phyloP scores from a whole-genome alignment of 2,329 filamentous ascomycete genomes.

The Pseudogymnoascus sp. region DNA sequence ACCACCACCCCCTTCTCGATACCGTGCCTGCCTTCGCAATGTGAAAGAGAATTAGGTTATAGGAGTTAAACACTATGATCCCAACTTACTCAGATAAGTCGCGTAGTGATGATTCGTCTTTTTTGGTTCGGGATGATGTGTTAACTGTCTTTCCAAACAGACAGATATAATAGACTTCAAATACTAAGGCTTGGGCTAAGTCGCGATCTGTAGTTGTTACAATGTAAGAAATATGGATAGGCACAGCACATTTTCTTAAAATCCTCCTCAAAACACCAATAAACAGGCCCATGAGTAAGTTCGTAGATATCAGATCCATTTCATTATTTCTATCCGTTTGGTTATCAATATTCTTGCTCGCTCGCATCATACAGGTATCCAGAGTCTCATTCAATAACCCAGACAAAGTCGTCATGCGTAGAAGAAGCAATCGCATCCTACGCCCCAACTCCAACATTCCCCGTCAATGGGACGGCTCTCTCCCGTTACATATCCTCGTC shows the following conservation, averaged over 20 bases:
- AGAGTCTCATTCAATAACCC: not conserved
- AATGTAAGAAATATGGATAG: not conserved
- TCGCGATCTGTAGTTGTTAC: not conserved
- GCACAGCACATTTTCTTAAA: not conserved
- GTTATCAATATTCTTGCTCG: not conserved
- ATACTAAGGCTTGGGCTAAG: not conserved
- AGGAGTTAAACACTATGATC: no score
- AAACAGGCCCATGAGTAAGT: not conserved
- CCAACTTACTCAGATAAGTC: no score
- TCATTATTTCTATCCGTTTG: not conserved
- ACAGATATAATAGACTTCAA: no score
- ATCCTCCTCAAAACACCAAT: not conserved
- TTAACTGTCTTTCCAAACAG: no score
- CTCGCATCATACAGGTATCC: not conserved
- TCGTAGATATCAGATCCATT: conserved; percentile 1
- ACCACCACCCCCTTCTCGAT: no score
- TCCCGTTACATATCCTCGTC: not conserved
- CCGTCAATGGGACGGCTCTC: not conserved
- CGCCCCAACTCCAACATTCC: not conserved
- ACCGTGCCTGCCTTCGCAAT: no score
- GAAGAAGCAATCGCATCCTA: not conserved
- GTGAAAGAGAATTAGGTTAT: no score
- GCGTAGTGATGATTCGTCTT: no score
- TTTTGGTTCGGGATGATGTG: no score
- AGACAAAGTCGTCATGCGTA: not conserved